phyloP scores from a whole-genome alignment of 371 early-diverging fungal genomes.

The Mucor mucedo region DNA sequence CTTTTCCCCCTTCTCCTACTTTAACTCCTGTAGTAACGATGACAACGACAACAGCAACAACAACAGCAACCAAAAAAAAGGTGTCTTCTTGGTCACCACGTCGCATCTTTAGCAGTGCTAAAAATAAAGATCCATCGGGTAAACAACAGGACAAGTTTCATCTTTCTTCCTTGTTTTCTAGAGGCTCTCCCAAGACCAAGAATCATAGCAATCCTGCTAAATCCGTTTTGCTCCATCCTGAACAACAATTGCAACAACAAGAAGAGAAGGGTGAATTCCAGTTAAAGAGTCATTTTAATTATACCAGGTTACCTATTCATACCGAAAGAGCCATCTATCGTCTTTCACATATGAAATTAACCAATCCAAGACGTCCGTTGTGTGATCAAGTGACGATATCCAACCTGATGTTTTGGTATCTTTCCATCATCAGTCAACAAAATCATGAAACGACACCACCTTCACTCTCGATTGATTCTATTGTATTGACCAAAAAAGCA shows the following conservation, averaged over 20 bases:
- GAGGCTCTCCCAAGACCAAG: slow-evolving; percentile 4
- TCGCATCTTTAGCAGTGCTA: slow-evolving; percentile 5
- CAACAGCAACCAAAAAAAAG: slow-evolving; percentile 12
- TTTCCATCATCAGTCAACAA: slow-evolving; percentile 31
- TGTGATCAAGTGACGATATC: slow-evolving; percentile 76
- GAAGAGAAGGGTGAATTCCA: background rate
- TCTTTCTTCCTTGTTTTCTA: slow-evolving; percentile 13
- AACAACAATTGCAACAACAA: background rate
- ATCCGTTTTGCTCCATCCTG: background rate
- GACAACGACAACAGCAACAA: background rate
- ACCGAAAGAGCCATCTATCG: slow-evolving; percentile 74
- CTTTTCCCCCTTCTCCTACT: slow-evolving; percentile 1
- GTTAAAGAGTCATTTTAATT: slow-evolving; percentile 6
- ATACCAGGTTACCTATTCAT: slow-evolving; percentile 55
- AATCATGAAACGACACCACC: slow-evolving; percentile 2
- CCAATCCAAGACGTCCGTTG: slow-evolving; percentile 69
- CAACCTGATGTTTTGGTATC: slow-evolving; percentile 81
- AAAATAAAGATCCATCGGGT: background rate
- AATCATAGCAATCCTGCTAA: background rate
- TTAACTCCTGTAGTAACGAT: background rate
- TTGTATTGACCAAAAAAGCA: slow-evolving; percentile 7
- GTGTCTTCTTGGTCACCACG: slow-evolving; percentile 19
- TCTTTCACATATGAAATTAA: slow-evolving; percentile 72
- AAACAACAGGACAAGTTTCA: slow-evolving; percentile 8
- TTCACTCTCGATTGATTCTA: background rate